Evolutionary conservation across 2,329 filamentous ascomycete genomes (phyloP), one percentile per base, ranked within the genome.

Genomic region (Monosporascus sp.): DNA sequence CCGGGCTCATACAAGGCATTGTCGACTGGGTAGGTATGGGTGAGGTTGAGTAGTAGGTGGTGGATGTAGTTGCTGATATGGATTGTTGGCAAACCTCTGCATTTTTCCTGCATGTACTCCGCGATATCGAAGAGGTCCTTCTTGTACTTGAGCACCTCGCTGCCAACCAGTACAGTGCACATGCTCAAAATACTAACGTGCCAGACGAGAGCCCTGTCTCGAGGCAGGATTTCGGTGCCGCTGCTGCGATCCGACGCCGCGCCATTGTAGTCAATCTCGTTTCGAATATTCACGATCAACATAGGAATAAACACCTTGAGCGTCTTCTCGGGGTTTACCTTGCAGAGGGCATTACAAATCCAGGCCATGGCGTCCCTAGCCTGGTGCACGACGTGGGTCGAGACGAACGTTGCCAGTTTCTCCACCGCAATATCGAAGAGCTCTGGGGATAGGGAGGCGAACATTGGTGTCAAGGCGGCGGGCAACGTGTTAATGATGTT

Each of bases 11-110:
- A 97, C 50, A 97, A 78, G 9, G 86, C 84, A 66, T 91, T 91
- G 68, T 99, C 94, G 54, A 91, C 85, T 3, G 93, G 91, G 67
- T 97, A 99, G 0, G 91, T 97, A 58, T 93, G 88, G 0, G 94
- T 97, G 51, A 97, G 76, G 69, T 97, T 97, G 58, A 99, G 85
- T 16, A 99, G 79, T 38, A 99, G 80, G 69, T 99, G 95, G 70
- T 99, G 94, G 53, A 97, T 92, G 70, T 92, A 97, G 72, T 99
- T 99, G 55, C 93, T 97, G 41, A 97, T 88, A 70, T 99, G 91
- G 46, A 97, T 91, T 1, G 94, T 96, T 0, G 94, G 91, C 55
- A 97, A 86, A 22, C 94, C 94, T 62, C 89, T 87, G 71, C 94
- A 99, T 65, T 91, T 93, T 63, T 94, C 85, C 70, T 99, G 94